Evolutionary conservation across 2,329 filamentous ascomycete genomes (phyloP).

Genomic region (Aureobasidium leucospermi): DNA sequence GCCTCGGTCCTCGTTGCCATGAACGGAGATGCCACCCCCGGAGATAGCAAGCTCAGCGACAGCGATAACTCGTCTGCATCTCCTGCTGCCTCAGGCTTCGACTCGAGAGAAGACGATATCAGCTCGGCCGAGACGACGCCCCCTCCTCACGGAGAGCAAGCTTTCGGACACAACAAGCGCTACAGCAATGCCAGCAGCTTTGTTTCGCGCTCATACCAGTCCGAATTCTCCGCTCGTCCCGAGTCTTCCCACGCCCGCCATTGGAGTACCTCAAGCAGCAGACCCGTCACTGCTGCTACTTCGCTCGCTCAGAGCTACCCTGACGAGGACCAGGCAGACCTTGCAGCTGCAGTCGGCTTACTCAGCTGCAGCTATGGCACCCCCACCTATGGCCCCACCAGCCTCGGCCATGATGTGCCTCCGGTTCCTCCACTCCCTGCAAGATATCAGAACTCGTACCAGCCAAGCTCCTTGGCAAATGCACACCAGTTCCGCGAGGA

Average conservation of each 20-base stretch:
- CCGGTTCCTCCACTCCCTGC: constrained; percentile 82
- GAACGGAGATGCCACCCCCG: constrained; percentile 61
- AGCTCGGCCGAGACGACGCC: constrained; percentile 92
- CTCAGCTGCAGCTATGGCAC: constrained; percentile 89
- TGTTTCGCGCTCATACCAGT: constrained; percentile 70
- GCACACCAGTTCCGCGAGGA: constrained; percentile 25
- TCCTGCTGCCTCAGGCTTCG: constrained; percentile 72
- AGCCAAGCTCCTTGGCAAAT: constrained; percentile 19
- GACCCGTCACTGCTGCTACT: constrained; percentile 64
- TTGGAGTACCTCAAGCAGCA: constrained; percentile 57
- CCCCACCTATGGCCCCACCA: constrained; percentile 56
- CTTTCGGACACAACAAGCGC: constrained; percentile 33
- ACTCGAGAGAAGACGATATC: constrained; percentile 61
- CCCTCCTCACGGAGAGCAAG: constrained; percentile 66
- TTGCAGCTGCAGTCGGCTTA: constrained; percentile 83
- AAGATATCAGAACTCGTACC: constrained; percentile 55
- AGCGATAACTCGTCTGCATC: constrained; percentile 80
- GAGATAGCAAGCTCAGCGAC: constrained; percentile 58
- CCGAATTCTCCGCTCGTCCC: constrained; percentile 18
- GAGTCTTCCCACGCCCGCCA: constrained; percentile 54
- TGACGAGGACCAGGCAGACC: constrained; percentile 75
- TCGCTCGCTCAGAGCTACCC: constrained; percentile 59
- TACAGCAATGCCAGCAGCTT: constrained; percentile 41
- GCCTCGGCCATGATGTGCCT: constrained; percentile 65
- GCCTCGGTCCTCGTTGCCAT: constrained; percentile 93